A percentile compares a stretch with the other conserved stretches of the same genome.
These are phyloP conservation scores for Capsella rubella DNA, from an alignment of 441 rosid species.

Conservation along the genomic window DNA sequence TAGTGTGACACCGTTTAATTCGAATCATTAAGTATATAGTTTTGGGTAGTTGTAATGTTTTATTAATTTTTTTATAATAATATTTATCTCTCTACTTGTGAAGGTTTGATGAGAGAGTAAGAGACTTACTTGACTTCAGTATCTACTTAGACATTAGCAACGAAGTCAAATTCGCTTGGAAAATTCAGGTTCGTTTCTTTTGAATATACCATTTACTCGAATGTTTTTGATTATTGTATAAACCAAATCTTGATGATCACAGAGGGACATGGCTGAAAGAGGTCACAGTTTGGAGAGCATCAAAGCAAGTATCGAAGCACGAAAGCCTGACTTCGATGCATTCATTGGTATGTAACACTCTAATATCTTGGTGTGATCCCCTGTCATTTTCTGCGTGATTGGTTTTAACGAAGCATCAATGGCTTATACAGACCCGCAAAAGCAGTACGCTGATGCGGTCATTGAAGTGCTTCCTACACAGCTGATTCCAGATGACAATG, in stretches of 20 bases:
- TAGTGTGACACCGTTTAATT: slow-evolving; percentile 18
- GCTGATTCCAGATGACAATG: slow-evolving; percentile 87
- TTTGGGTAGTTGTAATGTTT: slow-evolving; percentile 14
- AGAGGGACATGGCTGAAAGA: slow-evolving; percentile 99
- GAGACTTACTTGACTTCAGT: slow-evolving; percentile 91
- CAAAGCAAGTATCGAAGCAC: slow-evolving; percentile 93
- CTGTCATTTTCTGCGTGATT: not conserved
- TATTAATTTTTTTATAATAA: not conserved
- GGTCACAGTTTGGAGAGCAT: slow-evolving; percentile 99
- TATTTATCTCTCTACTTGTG: slow-evolving; percentile 14
- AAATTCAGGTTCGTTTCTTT: slow-evolving; percentile 72
- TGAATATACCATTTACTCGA: not conserved
- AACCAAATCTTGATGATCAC: slow-evolving; percentile 24
- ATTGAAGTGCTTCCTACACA: slow-evolving; percentile 93
- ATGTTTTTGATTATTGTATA: not conserved
- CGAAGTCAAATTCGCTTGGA: slow-evolving; percentile 98
- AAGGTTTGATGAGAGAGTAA: slow-evolving; percentile 90
- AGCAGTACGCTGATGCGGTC: slow-evolving; percentile 95
- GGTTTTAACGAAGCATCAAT: not conserved
- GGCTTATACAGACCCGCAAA: slow-evolving; percentile 78
- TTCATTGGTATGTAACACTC: slow-evolving; percentile 66
- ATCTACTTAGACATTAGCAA: slow-evolving; percentile 98
- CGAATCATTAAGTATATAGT: slow-evolving; percentile 21
- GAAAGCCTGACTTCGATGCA: slow-evolving; percentile 97
- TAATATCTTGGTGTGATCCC: not conserved